Percentiles rank a stretch among this genome's conserved stretches.
These are phyloP conservation scores for Penicillium aurantiogriseum DNA, from an alignment of 2,329 filamentous ascomycete genomes.

Conservation along the genomic window DNA sequence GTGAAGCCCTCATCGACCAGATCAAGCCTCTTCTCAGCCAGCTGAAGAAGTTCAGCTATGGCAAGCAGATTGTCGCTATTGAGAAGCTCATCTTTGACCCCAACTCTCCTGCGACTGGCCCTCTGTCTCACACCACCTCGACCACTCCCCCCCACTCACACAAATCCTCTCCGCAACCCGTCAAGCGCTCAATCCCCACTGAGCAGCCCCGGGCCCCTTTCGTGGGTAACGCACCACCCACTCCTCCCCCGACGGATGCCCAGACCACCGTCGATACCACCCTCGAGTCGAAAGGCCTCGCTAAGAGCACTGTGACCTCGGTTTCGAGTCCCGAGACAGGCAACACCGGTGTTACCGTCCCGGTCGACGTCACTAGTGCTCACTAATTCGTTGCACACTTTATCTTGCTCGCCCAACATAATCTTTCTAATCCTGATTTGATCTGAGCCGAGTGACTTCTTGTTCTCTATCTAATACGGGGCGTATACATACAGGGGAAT, in stretches of 20 bases:
- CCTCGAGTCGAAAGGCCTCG: constrained; percentile 37
- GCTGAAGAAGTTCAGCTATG: constrained; percentile 63
- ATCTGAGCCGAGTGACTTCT: constrained; percentile 17
- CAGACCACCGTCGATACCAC: constrained; percentile 58
- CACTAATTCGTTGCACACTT: constrained; percentile 30
- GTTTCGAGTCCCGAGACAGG: constrained; percentile 33
- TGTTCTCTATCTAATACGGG: constrained; percentile 34
- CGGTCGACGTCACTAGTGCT: constrained; percentile 29
- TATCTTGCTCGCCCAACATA: constrained; percentile 26
- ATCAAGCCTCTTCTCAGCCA: constrained; percentile 62
- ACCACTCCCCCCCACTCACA: constrained; percentile 42
- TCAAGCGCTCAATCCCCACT: constrained; percentile 34
- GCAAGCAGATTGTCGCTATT: constrained; percentile 65
- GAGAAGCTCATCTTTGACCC: constrained; percentile 54
- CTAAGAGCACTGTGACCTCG: constrained; percentile 35
- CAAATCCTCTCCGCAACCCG: constrained; percentile 40
- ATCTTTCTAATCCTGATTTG: constrained; percentile 25
- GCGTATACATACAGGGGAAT: constrained; percentile 40
- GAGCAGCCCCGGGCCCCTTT: constrained; percentile 44
- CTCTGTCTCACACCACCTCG: constrained; percentile 34
- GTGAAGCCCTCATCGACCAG: constrained; percentile 59
- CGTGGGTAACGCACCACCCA: constrained; percentile 60
- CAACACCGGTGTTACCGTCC: constrained; percentile 25
- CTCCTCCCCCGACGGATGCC: constrained; percentile 65
- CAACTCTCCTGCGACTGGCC: constrained; percentile 24